phyloP scores from a whole-genome alignment of 176 grass and related monocot species.

The Cenchrus purpureus region DNA sequence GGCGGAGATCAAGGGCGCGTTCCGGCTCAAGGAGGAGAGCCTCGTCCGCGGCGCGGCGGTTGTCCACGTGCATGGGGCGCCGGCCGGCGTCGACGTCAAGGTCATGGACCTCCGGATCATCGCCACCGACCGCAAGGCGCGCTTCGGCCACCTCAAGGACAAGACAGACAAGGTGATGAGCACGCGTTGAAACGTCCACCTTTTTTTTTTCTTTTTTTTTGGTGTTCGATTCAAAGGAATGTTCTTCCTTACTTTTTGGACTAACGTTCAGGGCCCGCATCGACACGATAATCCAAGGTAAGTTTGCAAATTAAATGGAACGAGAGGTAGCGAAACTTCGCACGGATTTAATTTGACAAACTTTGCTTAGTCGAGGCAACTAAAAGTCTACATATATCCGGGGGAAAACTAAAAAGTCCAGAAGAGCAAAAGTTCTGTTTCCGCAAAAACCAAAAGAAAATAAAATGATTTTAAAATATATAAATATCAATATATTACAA shows the following conservation, averaged over 20 bases:
- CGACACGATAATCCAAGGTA: neutral
- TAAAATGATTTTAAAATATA: no score
- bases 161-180: conserved; percentile 55
- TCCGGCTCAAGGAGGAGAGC: conserved; percentile 47
- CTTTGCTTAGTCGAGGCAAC: no score
- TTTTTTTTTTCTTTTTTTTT: no score
- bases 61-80: conserved; percentile 45
- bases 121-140: conserved; percentile 30
- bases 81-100: conserved; percentile 43
- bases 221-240: no score
- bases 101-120: conserved; percentile 46
- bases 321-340: no score
- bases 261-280: neutral
- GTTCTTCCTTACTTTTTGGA: neutral
- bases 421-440: no score
- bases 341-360: no score
- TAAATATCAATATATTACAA: no score
- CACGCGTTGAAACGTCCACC: neutral
- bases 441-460: no score
- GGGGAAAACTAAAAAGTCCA: no score
- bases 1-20: conserved; percentile 74
- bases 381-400: no score
- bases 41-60: neutral
- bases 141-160: conserved; percentile 48
- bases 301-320: no score